Percentiles rank a stretch among this genome's conserved stretches.
phyloP scores from a whole-genome alignment of 208 protist genomes.

The Leishmania martiniquensis region DNA sequence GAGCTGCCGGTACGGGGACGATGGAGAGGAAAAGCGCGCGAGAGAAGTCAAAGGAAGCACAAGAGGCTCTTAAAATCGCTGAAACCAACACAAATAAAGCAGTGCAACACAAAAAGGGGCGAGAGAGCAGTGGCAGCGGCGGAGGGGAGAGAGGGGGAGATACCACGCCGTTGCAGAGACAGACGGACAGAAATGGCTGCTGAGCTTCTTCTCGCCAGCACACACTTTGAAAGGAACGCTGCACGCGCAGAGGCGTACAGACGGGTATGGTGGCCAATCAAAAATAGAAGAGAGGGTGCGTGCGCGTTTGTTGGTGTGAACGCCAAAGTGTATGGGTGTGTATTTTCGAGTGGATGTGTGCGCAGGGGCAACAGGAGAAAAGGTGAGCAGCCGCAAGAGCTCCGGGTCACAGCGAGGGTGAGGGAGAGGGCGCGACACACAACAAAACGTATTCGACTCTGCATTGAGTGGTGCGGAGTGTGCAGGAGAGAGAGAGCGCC shows the following conservation, averaged over 20 bases:
- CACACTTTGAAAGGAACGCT: neutral
- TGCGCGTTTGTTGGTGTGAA: constrained; percentile 4
- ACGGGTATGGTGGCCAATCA: too few relatives aligned
- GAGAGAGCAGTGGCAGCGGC: too few relatives aligned
- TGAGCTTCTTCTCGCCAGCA: neutral
- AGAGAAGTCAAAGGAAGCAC: neutral
- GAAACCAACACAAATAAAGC: neutral
- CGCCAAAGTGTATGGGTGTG: neutral
- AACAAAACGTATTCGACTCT: neutral
- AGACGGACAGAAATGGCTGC: neutral
- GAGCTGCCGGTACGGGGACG: neutral
- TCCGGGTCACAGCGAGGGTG: neutral
- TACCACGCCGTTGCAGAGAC: neutral
- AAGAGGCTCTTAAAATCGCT: too few relatives aligned
- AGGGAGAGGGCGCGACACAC: neutral
- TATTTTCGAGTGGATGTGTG: neutral
- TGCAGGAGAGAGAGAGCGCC: neutral
- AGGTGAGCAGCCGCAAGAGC: neutral
- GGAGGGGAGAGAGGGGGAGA: neutral
- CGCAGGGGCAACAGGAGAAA: neutral
- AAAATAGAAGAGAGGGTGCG: neutral
- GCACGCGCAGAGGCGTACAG: neutral
- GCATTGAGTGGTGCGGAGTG: neutral
- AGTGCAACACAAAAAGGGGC: neutral
- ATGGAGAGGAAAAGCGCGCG: neutral